These are phyloP conservation scores for Russula olivacea DNA, from an alignment of 768 basidiomycete genomes.

Conservation along the genomic window DNA sequence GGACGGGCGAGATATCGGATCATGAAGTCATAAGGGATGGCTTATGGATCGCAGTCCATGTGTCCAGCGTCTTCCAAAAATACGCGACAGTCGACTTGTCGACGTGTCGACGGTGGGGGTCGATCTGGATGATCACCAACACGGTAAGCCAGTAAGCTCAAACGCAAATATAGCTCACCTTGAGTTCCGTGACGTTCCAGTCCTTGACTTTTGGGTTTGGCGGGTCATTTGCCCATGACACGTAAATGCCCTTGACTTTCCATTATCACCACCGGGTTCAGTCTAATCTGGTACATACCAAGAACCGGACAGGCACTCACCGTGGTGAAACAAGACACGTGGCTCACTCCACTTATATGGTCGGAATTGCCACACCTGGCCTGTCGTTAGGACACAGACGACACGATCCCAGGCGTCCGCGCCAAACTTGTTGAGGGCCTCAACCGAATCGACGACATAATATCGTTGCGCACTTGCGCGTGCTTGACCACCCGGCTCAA, in stretches of 20 bases:
- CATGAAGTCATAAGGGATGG: slow-evolving; percentile 58
- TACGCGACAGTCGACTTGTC: slow-evolving; percentile 94
- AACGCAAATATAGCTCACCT: slow-evolving; percentile 41
- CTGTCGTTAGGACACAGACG: slow-evolving; percentile 96
- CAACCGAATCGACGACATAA: slow-evolving; percentile 86
- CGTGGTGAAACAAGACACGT: slow-evolving; percentile 85
- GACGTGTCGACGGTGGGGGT: slow-evolving; percentile 80
- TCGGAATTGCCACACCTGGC: slow-evolving; percentile 96
- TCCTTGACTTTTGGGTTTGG: slow-evolving; percentile 85
- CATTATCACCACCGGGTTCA: neutral
- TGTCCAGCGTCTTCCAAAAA: slow-evolving; percentile 91
- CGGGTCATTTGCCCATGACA: slow-evolving; percentile 91
- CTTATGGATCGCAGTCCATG: slow-evolving; percentile 77
- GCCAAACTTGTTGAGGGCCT: slow-evolving; percentile 88
- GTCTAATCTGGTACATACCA: neutral
- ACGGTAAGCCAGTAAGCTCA: neutral
- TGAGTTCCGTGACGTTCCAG: slow-evolving; percentile 96
- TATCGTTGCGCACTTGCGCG: slow-evolving; percentile 49
- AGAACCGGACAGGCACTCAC: slow-evolving; percentile 43
- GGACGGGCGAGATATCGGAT: slow-evolving; percentile 9
- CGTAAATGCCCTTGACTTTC: slow-evolving; percentile 90
- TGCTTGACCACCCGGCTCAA: slow-evolving; percentile 60
- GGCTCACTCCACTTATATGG: slow-evolving; percentile 98
- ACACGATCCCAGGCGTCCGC: slow-evolving; percentile 96
- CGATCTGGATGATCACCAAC: slow-evolving; percentile 52